These are phyloP conservation scores for Rubia balearica DNA, from an alignment of 305 asterid species.

Conservation along the genomic window DNA sequence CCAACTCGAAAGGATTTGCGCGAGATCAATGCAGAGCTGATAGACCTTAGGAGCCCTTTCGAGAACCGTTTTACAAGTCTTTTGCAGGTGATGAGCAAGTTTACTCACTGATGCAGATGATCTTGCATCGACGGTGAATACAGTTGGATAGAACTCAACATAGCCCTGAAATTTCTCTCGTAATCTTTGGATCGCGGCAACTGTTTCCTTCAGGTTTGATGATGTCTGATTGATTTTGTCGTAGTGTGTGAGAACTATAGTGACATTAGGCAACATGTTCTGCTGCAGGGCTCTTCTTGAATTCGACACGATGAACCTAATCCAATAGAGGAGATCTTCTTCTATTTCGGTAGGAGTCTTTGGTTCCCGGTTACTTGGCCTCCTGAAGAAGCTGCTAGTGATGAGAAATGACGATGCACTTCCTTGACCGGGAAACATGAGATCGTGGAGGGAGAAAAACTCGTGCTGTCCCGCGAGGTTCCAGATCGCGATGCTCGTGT, in stretches of 20 bases:
- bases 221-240: conserved; percentile 57
- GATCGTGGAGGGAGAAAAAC: conserved; percentile 56
- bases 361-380: conserved; percentile 51
- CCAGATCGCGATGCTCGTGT: conserved; percentile 68
- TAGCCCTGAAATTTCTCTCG: conserved; percentile 58
- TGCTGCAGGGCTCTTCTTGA: conserved; percentile 68
- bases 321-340: conserved; percentile 81
- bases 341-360: conserved; percentile 51
- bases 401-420: conserved; percentile 60
- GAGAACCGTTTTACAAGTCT: conserved; percentile 50
- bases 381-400: conserved; percentile 53
- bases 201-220: conserved; percentile 37
- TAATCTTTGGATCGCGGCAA: conserved; percentile 37
- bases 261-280: conserved; percentile 67
- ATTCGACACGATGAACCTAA: conserved; percentile 65
- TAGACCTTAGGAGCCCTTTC: conserved; percentile 71
- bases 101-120: conserved; percentile 72
- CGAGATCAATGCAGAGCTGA: conserved; percentile 65
- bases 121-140: conserved; percentile 84
- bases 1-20: conserved; percentile 49
- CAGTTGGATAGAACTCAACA: conserved; percentile 68
- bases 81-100: conserved; percentile 55
- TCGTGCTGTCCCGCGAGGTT: conserved; percentile 76
- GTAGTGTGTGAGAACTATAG: conserved; percentile 68
- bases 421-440: conserved; percentile 81